Base-by-base conservation (phyloP, 345 rosid species). In the Dovyalis caffra region DNA sequence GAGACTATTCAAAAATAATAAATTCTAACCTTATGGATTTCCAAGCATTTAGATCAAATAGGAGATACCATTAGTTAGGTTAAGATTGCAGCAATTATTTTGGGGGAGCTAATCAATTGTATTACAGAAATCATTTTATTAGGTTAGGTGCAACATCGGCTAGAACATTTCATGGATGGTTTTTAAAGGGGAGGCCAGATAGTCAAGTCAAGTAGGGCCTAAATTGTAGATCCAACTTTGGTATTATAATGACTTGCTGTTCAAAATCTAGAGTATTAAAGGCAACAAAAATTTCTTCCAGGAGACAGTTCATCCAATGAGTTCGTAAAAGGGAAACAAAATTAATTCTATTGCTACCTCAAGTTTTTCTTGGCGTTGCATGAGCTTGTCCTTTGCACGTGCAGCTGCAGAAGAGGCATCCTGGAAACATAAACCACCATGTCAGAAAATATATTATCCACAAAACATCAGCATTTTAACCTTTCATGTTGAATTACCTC, bases 351-450 rank as follows among this genome's bases (percentile, higher is more conserved):
- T 23, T 23, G 10, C 4, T 28, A 92, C 97, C 95, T 90, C 87
- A 9, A 92, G 97, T 75, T 92, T 92, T 84, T 94, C 97, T 70
- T 81, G 83, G 6, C 93, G 91, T 80, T 91, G 86, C 0, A 80
- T 77, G 70, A 95, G 98, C 80, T 90, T 90, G 73, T 95, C 88
- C 79, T 82, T 90, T 76, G 97, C 95, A 21, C 77, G 89, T 69
- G 89, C 83, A 71, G 97, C 97, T 32, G 88, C 90, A 26, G 93
- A 78, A 45, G 92, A 82, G 29, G 92, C 88, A 80, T 88, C 92
- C 97, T 91, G 88, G 45, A 82, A 84, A 34, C 37, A 60, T 2
- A 32, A 45, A 45, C 35, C n/a, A 26, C 67, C 35, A 75, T 66
- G 69, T 86, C 63, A 85, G 83, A 74, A 63, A 74, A 45, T 56